Conservation (phyloP, 306 rosid species). For the Cicer yamashitae region DNA sequence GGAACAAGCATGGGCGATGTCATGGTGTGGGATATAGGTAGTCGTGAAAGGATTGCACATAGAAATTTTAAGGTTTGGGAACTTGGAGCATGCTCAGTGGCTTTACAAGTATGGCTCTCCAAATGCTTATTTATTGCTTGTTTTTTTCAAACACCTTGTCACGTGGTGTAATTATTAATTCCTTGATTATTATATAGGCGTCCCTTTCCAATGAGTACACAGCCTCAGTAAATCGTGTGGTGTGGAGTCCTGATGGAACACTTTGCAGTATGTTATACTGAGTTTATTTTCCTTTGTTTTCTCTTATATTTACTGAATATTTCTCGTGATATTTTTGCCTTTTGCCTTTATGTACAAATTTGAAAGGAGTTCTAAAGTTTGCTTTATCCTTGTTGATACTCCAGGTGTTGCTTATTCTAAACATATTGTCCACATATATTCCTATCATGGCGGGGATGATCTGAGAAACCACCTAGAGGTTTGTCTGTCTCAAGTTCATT, state of each 20-base stretch:
- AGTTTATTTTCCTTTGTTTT: slow-evolving; percentile 23
- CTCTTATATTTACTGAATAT: slow-evolving; percentile 14
- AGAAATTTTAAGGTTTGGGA: slow-evolving; percentile 93
- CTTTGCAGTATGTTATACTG: slow-evolving; percentile 69
- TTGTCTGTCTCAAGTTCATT: slow-evolving; percentile 45
- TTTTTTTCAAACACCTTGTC: slow-evolving; percentile 17
- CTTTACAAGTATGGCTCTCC: slow-evolving; percentile 74
- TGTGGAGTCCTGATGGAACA: slow-evolving; percentile 98
- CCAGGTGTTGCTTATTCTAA: slow-evolving; percentile 99
- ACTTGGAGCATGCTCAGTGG: slow-evolving; percentile 62
- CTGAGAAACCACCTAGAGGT: slow-evolving; percentile 94
- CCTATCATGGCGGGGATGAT: slow-evolving; percentile 90
- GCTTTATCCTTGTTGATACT: slow-evolving; percentile 46
- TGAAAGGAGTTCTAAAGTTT: slow-evolving; percentile 8
- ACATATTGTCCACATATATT: slow-evolving; percentile 89
- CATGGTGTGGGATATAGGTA: slow-evolving; percentile 86
- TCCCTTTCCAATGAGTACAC: slow-evolving; percentile 76
- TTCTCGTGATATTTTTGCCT: slow-evolving; percentile 28
- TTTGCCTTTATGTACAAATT: slow-evolving; percentile 15
- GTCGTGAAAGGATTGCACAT: slow-evolving; percentile 75
- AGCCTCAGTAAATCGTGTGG: slow-evolving; percentile 86
- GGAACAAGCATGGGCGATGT: slow-evolving; percentile 95
- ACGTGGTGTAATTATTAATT: slow-evolving; percentile 39
- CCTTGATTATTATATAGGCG: slow-evolving; percentile 61
- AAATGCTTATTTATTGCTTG: slow-evolving; percentile 33